Evolutionary conservation across 2,329 filamentous ascomycete species (phyloP).

Genomic region (Fusarium mundagurra): DNA sequence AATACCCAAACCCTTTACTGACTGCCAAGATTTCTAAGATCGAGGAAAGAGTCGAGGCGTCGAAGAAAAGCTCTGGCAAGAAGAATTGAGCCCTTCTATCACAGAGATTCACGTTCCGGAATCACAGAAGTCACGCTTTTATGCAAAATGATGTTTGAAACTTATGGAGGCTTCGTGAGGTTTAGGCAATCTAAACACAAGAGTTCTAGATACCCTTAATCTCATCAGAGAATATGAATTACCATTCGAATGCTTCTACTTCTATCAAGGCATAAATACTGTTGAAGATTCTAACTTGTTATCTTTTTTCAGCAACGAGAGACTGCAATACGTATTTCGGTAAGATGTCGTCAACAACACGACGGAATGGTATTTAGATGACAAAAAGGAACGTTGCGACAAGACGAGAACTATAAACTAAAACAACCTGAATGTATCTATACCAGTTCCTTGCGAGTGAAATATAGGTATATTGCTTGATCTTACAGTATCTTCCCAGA

Average conservation of each 20-base stretch:
- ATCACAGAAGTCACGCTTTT: too few species aligned
- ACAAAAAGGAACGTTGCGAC: neutral
- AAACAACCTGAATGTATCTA: rapidly evolving
- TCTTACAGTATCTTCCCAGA: neutral
- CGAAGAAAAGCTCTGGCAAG: neutral
- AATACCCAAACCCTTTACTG: neutral
- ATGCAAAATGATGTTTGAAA: neutral
- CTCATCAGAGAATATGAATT: rapidly evolving
- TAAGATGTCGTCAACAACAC: too few species aligned
- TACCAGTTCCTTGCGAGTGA: rapidly evolving
- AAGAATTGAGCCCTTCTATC: neutral
- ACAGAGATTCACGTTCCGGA: neutral
- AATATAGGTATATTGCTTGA: neutral
- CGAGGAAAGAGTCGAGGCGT: neutral
- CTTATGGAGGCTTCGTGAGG: neutral
- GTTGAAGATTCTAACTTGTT: rapidly evolving
- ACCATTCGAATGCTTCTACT: rapidly evolving
- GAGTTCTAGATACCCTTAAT: neutral
- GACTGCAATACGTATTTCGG: too few species aligned
- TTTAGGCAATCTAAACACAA: neutral
- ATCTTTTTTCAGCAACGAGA: rapidly evolving
- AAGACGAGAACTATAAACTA: neutral
- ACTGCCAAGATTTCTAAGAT: neutral
- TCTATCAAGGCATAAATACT: neutral
- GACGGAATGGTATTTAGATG: too few species aligned